Conservation (phyloP, 306 rosid species). For the Cucurbita pepo region DNA sequence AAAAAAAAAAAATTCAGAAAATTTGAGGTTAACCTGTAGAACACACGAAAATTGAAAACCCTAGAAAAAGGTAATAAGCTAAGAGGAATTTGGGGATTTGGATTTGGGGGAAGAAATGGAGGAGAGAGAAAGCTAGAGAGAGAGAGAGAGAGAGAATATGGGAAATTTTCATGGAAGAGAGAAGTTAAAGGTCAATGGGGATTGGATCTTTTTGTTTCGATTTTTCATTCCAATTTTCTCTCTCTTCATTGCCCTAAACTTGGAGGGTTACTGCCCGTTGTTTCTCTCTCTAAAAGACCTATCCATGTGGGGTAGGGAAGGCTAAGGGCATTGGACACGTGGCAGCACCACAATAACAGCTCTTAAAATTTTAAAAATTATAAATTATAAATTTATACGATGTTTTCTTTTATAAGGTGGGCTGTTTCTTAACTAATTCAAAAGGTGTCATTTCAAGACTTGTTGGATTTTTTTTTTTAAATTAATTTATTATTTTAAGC, state of each 20-base stretch:
- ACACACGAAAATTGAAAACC: conserved; percentile 54
- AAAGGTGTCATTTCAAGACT: background rate
- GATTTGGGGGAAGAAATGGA: background rate
- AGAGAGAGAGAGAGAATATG: background rate
- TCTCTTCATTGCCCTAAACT: background rate
- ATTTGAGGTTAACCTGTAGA: background rate
- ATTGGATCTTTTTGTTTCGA: background rate
- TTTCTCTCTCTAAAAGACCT: background rate
- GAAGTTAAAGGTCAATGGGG: conserved; percentile 5
- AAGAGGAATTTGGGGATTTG: too few species aligned
- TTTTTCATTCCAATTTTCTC: background rate
- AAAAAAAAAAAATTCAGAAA: background rate
- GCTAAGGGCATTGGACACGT: background rate
- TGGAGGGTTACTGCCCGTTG: background rate
- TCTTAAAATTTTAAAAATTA: background rate
- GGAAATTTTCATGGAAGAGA: background rate
- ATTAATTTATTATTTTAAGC: background rate
- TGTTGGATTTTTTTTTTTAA: background rate
- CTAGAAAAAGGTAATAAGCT: conserved; percentile 40
- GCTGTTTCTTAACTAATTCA: background rate
- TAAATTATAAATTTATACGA: background rate
- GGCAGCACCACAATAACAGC: background rate
- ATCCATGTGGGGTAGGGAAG: background rate
- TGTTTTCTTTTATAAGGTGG: background rate
- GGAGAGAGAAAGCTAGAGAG: background rate